Evolutionary conservation across 768 basidiomycete genomes (phyloP).

Genomic region (Vararia minispora): DNA sequence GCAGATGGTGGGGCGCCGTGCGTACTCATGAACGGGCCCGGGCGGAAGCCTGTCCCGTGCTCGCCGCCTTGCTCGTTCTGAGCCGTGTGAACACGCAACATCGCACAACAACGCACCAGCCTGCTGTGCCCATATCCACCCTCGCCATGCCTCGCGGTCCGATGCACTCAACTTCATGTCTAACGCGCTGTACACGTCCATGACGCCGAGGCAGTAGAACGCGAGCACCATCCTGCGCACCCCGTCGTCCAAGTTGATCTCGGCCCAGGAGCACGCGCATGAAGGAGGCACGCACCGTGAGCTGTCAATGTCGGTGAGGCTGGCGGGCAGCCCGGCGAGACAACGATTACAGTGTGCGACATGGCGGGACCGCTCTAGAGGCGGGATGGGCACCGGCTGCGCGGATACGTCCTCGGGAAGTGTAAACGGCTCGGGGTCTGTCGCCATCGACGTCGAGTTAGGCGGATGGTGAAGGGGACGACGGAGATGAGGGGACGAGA

Average conservation of each 20-base stretch:
- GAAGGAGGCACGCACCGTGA: constrained; percentile 39
- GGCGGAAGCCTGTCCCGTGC: constrained; percentile 60
- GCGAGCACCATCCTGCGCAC: constrained; percentile 60
- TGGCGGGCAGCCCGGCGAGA: constrained; percentile 55
- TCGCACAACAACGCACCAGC: constrained; percentile 32
- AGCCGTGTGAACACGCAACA: background rate
- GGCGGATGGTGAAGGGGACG: no score
- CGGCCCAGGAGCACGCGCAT: background rate
- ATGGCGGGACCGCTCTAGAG: constrained; percentile 39
- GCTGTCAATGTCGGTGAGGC: constrained; percentile 58
- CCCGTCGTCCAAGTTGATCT: background rate
- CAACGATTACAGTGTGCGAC: constrained; percentile 57
- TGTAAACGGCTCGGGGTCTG: no score
- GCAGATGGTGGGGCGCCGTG: constrained; percentile 6
- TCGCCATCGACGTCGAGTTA: no score
- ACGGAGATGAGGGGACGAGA: no score
- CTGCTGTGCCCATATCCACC: constrained; percentile 91
- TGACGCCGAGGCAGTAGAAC: constrained; percentile 80
- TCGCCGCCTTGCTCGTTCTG: constrained; percentile 41
- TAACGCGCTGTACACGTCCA: constrained; percentile 63
- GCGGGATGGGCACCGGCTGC: constrained; percentile 6
- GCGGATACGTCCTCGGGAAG: no score
- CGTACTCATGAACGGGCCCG: constrained; percentile 60
- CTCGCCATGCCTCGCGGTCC: constrained; percentile 54
- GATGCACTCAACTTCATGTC: constrained; percentile 30